These are phyloP conservation scores for Helenozyma rhizophorensis DNA, from an alignment of 805 yeast species.

Conservation along the genomic window DNA sequence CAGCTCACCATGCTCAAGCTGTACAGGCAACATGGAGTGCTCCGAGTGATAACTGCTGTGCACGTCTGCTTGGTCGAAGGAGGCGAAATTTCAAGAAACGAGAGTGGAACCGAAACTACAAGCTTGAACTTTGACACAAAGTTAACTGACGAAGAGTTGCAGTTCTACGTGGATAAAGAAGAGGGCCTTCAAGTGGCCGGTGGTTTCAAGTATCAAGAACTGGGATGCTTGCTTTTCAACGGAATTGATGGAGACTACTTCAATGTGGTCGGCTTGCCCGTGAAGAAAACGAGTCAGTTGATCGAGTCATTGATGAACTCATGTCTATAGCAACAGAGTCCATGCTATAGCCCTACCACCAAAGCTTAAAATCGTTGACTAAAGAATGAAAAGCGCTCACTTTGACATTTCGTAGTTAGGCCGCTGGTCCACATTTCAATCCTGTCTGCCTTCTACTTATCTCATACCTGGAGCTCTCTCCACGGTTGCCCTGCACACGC, in stretches of 20 bases:
- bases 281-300: slow-evolving; percentile 5
- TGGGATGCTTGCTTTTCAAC: slow-evolving; percentile 61
- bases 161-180: slow-evolving; percentile 58
- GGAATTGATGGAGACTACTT: slow-evolving; percentile 73
- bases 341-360: no score
- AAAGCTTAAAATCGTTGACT: no score
- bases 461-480: no score
- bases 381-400: no score
- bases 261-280: slow-evolving; percentile 88
- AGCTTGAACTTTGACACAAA: slow-evolving; percentile 45
- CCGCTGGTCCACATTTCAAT: no score
- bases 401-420: no score
- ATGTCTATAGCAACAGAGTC: no score
- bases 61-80: slow-evolving; percentile 18
- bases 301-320: slow-evolving; percentile 1
- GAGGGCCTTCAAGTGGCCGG: slow-evolving; percentile 89
- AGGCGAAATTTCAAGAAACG: slow-evolving; percentile 4
- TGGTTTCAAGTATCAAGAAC: slow-evolving; percentile 81
- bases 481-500: slow-evolving; percentile 9
- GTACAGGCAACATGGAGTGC: slow-evolving; percentile 15
- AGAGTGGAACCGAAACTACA: slow-evolving; percentile 24
- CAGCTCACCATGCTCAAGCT: slow-evolving; percentile 28
- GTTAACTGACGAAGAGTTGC: slow-evolving; percentile 52
- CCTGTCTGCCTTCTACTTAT: no score
- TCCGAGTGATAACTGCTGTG: slow-evolving; percentile 34